Conservation (phyloP, 805 yeast genomes). For the Wickerhamiella musiphila region DNA sequence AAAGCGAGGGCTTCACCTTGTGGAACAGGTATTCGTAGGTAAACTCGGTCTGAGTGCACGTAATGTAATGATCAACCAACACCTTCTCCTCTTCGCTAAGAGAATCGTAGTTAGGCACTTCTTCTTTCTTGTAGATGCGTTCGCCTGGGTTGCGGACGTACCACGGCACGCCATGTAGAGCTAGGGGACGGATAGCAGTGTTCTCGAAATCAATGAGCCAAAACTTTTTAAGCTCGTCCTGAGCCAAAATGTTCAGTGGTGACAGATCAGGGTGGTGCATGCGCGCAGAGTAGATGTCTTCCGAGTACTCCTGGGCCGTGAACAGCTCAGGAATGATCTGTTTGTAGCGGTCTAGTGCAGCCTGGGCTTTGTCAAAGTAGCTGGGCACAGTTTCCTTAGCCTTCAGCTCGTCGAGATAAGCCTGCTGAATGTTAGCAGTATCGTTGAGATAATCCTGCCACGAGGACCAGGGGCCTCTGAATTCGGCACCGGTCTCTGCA, state of each 20-base stretch:
- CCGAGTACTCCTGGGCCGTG: conserved; percentile 29
- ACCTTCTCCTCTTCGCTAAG: conserved; percentile 57
- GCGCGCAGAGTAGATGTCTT: conserved; percentile 54
- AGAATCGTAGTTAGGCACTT: conserved; percentile 49
- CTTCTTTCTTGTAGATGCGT: conserved; percentile 62
- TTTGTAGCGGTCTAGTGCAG: conserved; percentile 44
- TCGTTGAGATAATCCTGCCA: conserved; percentile 49
- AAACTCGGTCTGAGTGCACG: conserved; percentile 80
- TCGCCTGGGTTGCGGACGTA: conserved; percentile 81
- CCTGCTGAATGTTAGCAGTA: conserved; percentile 51
- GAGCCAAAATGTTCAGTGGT: conserved; percentile 63
- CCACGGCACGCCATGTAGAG: conserved; percentile 61
- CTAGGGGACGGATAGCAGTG: conserved; percentile 61
- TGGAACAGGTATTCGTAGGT: conserved; percentile 70
- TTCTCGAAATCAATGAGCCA: conserved; percentile 74
- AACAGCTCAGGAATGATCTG: conserved; percentile 42
- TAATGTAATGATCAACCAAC: conserved; percentile 72
- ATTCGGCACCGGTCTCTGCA: conserved; percentile 31
- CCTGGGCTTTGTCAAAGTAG: conserved; percentile 15
- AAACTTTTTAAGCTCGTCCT: conserved; percentile 16
- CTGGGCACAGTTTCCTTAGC: conserved; percentile 35
- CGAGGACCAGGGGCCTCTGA: conserved; percentile 64
- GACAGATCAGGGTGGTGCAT: conserved; percentile 70
- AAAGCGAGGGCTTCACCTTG: conserved; percentile 42
- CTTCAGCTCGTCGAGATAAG: conserved; percentile 36